Conservation (phyloP, 108 stramenopile species). For the Nannochloropsis salina region DNA sequence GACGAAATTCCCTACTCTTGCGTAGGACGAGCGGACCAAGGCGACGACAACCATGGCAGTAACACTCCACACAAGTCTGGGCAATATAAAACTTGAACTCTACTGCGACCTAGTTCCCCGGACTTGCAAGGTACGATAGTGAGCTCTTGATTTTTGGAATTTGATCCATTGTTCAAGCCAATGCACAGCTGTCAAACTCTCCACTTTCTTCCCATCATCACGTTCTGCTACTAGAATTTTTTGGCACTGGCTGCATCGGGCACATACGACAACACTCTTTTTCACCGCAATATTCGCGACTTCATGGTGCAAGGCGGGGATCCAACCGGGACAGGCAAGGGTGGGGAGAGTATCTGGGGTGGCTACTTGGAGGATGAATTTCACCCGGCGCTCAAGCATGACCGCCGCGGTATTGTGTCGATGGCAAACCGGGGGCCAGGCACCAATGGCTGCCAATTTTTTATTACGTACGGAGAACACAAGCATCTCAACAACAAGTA, state of each 20-base stretch:
- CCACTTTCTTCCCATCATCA: background rate
- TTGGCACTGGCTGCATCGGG: constrained; percentile 74
- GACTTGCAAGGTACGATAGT: constrained; percentile 58
- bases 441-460: constrained; percentile 83
- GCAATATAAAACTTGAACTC: constrained; percentile 88
- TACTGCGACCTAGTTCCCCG: constrained; percentile 90
- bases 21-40: too few relatives aligned
- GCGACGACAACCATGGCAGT: constrained; percentile 66
- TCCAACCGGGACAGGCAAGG: constrained; percentile 72
- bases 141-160: background rate
- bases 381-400: constrained; percentile 77
- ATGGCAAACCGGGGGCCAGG: constrained; percentile 90
- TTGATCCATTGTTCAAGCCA: background rate
- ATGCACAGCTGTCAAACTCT: background rate
- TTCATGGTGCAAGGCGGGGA: constrained; percentile 97
- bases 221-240: constrained; percentile 59
- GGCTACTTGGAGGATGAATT: constrained; percentile 88
- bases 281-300: constrained; percentile 87
- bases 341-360: constrained; percentile 92
- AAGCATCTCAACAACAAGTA: constrained; percentile 89
- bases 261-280: constrained; percentile 80
- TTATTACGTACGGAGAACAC: constrained; percentile 83
- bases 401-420: constrained; percentile 73
- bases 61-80: constrained; percentile 81
- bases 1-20: too few relatives aligned